Base-by-base conservation (phyloP, 805 yeast species). In the Ascoidea rubescens region DNA sequence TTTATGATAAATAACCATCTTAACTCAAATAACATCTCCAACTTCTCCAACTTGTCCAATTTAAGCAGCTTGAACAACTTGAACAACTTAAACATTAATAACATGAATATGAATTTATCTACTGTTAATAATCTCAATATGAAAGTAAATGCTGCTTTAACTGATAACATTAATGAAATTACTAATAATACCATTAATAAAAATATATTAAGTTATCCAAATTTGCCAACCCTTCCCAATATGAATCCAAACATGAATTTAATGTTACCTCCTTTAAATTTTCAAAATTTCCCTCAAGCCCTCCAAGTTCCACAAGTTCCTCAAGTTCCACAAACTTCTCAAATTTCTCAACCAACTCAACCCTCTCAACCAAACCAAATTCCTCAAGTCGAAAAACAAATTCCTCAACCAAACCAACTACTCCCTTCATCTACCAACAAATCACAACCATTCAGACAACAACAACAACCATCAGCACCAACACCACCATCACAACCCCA, bases 401-500 rank as follows among this genome's bases (percentile, higher is more conserved):
- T 48, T 48, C 44, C 45, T 12, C 53, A 48, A 21, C 63, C 59
- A 17, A 53, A 47, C 48, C 61, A 55, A 43, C 61, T 56, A 45
- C 60, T 58, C 53, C 59, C 62, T 31, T 62, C 58, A 43, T 53
- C 59, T 50, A 64, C 65, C 31, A 62, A 59, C 47, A 67, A 58
- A 45, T 53, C 62, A 45, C 67, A 62, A 49, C 69, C 62, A 45
- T 63, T 63, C 49, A 53, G 59, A 53, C 53, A 51, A 32, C 48
- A 51, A 37, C 54, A 52, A 7, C 54, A 49, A 17, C 49, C 47
- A 33, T 55, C 55, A 46, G 50, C 50, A 48, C 46, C 33, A 28
- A 52, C 28, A 45, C 59, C 50, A 28, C 54, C 50, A 33, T 54
- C 31, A 37, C 58, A 53, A 50, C 58, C 52, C 31, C 60, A 54